Conservation (phyloP, 2,329 filamentous ascomycete species). For the Periconia digitata region DNA sequence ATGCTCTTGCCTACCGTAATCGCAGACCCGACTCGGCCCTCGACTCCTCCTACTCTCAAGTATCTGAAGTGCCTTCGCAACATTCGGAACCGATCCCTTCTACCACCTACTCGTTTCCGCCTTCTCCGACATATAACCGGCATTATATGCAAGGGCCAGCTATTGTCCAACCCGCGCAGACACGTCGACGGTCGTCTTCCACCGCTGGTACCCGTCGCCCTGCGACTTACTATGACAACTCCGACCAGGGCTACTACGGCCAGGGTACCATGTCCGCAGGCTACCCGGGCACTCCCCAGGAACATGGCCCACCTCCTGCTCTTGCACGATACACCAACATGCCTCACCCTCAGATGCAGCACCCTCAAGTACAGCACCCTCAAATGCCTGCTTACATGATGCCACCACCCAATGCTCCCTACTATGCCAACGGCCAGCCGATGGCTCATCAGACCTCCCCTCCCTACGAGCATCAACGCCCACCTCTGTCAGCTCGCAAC, state of each 20-base stretch:
- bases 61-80: slow-evolving; percentile 30
- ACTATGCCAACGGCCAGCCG: slow-evolving; percentile 13
- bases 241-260: slow-evolving; percentile 18
- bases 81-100: slow-evolving; percentile 32
- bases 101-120: slow-evolving; percentile 18
- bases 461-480: slow-evolving; percentile 25
- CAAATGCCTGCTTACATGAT: slow-evolving; percentile 18
- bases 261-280: slow-evolving; percentile 20
- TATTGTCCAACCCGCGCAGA: slow-evolving; percentile 30
- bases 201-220: slow-evolving; percentile 24
- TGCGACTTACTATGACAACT: slow-evolving; percentile 33
- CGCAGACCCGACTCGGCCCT: slow-evolving; percentile 31
- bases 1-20: slow-evolving; percentile 12
- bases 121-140: slow-evolving; percentile 30
- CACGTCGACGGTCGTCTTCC: slow-evolving; percentile 28
- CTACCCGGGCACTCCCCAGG: slow-evolving; percentile 26
- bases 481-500: slow-evolving; percentile 20
- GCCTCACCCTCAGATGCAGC: slow-evolving; percentile 30
- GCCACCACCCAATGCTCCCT: slow-evolving; percentile 19
- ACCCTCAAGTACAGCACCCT: slow-evolving; percentile 15
- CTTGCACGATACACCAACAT: slow-evolving; percentile 29
- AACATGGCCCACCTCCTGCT: slow-evolving; percentile 35
- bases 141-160: slow-evolving; percentile 29
- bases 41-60: slow-evolving; percentile 26
- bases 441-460: slow-evolving; percentile 15